Conservation (phyloP, 2,329 filamentous ascomycete species). For the Clarireedia monteithiana region DNA sequence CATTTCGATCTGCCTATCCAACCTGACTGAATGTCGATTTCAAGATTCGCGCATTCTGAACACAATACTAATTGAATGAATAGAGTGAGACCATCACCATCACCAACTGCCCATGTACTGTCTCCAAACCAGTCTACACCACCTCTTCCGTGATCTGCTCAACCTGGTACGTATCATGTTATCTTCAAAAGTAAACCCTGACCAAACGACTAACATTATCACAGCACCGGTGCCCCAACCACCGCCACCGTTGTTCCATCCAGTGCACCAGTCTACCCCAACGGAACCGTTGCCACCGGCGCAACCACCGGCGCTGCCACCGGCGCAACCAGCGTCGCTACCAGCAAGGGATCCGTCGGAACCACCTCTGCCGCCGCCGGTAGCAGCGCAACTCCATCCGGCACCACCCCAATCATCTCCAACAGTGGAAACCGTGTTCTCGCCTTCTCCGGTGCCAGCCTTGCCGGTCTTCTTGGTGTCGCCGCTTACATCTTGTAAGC, state of each 20-base stretch:
- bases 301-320: conserved; percentile 10
- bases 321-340: conserved; percentile 17
- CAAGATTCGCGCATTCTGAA: not conserved
- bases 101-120: conserved; percentile 27
- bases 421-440: conserved; percentile 49
- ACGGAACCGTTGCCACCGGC: conserved; percentile 15
- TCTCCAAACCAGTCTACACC: conserved; percentile 25
- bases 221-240: conserved; percentile 18
- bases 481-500: conserved; percentile 38
- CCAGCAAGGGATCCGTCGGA: conserved; percentile 17
- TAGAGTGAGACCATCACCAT: conserved; percentile 25
- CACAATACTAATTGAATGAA: not conserved
- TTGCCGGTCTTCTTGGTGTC: conserved; percentile 53
- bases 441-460: conserved; percentile 49
- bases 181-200: not conserved
- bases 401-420: conserved; percentile 36
- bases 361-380: conserved; percentile 20
- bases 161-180: conserved; percentile 37
- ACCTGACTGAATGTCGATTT: not conserved
- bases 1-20: not conserved
- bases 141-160: conserved; percentile 35
- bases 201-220: not conserved
- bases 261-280: conserved; percentile 19
- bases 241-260: conserved; percentile 21
- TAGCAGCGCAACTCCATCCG: conserved; percentile 22